Evolutionary conservation across 371 early-diverging fungal species (phyloP).

Genomic region (Vairimorpha ceranae): DNA sequence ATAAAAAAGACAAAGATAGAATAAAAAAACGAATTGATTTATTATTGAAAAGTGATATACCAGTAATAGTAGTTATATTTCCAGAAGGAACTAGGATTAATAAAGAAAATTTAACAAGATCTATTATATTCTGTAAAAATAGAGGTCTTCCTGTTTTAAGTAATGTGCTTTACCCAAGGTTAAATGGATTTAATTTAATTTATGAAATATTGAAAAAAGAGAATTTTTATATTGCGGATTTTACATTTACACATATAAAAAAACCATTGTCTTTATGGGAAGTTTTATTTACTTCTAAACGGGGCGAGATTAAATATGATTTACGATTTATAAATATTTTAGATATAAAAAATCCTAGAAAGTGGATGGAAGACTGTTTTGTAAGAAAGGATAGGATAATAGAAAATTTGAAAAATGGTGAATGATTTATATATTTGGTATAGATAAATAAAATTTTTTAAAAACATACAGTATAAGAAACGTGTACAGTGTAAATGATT

Average conservation of each 20-base stretch:
- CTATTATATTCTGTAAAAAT: constrained; percentile 65
- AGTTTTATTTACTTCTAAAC: constrained; percentile 24
- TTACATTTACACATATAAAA: constrained; percentile 52
- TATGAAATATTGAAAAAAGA: constrained; percentile 16
- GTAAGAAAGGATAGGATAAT: constrained; percentile 58
- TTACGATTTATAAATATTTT: constrained; percentile 12
- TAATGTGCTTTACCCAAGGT: constrained; percentile 71
- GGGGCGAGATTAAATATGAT: constrained; percentile 42
- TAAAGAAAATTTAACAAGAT: constrained; percentile 50
- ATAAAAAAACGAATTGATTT: constrained; percentile 44
- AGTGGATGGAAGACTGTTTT: constrained; percentile 55
- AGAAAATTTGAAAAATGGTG: constrained; percentile 24
- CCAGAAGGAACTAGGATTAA: constrained; percentile 61
- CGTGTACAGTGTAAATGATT: too few relatives aligned
- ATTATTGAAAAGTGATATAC: constrained; percentile 14
- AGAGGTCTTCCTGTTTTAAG: constrained; percentile 64
- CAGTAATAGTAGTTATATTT: constrained; percentile 57
- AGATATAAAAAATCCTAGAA: constrained; percentile 32
- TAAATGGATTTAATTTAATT: constrained; percentile 68
- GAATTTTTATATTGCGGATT: constrained; percentile 52
- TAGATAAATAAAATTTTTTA: too few relatives aligned
- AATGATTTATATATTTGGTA: too few relatives aligned
- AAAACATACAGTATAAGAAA: too few relatives aligned
- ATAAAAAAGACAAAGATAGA: constrained; percentile 51
- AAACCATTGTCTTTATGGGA: constrained; percentile 40